Evolutionary conservation across 768 basidiomycete genomes (phyloP).

Genomic region (Suillus sp.): DNA sequence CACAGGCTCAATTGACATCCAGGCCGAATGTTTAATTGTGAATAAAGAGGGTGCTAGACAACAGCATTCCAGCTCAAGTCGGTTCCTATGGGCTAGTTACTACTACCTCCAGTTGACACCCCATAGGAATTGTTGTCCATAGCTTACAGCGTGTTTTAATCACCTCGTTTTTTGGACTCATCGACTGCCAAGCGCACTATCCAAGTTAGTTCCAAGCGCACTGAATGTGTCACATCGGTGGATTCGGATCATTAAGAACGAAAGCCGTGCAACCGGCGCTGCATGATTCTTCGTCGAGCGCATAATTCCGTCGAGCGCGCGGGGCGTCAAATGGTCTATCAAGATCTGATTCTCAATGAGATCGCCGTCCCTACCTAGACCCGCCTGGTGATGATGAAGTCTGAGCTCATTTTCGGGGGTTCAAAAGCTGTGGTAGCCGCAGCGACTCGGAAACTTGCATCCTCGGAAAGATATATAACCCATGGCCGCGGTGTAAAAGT

Average conservation of each 20-base stretch:
- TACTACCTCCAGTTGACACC: neutral
- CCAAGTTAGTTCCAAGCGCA: neutral
- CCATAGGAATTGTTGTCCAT: neutral
- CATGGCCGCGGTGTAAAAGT: neutral
- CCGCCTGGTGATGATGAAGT: slow-evolving; percentile 1
- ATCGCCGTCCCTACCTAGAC: slow-evolving; percentile 6
- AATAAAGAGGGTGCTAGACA: neutral
- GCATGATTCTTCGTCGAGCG: neutral
- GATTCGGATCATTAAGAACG: neutral
- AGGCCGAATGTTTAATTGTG: neutral
- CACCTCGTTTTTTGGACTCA: neutral
- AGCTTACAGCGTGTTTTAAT: neutral
- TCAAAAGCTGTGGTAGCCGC: neutral
- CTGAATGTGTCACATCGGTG: neutral
- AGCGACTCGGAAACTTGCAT: neutral
- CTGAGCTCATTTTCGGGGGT: neutral
- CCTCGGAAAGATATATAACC: slow-evolving; percentile 6
- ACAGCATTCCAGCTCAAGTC: neutral
- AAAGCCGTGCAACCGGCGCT: slow-evolving; percentile 5
- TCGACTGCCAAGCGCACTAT: neutral
- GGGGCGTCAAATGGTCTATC: neutral
- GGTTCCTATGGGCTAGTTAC: neutral
- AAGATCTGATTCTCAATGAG: neutral
- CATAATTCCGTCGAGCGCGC: neutral
- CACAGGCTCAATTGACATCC: neutral